phyloP scores from a whole-genome alignment of 1,284 basidiomycete species.

The Tilletia horrida region DNA sequence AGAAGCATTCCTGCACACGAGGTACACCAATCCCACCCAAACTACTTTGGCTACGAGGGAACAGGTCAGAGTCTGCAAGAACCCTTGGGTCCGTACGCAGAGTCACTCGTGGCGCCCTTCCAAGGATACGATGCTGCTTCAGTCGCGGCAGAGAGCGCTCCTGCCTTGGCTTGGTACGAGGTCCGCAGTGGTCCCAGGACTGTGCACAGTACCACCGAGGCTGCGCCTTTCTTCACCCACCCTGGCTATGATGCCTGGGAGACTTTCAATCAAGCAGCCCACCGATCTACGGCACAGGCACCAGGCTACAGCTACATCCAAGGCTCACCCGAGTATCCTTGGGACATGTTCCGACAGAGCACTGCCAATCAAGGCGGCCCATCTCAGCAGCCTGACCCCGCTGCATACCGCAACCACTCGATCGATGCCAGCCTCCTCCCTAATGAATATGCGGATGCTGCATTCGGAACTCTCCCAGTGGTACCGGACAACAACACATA shows the following conservation, averaged over 20 bases:
- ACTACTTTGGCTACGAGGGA: background rate
- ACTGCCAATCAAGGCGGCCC: too few relatives aligned
- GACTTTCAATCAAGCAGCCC: background rate
- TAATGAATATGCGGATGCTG: too few relatives aligned
- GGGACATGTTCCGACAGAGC: too few relatives aligned
- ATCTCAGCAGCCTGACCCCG: too few relatives aligned
- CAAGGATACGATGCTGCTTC: slow-evolving; percentile 1
- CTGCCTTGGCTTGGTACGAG: slow-evolving; percentile 9
- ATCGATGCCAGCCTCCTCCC: too few relatives aligned
- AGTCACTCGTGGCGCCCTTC: slow-evolving; percentile 8
- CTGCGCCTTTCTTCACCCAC: slow-evolving; percentile 12
- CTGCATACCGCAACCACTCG: too few relatives aligned
- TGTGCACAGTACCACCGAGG: background rate
- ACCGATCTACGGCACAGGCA: background rate
- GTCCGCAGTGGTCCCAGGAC: background rate
- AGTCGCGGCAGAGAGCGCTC: background rate
- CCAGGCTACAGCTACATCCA: too few relatives aligned
- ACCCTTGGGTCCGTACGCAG: background rate
- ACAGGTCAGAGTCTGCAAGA: background rate
- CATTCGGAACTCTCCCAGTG: too few relatives aligned
- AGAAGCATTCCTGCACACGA: slow-evolving; percentile 10
- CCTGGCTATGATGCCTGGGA: slow-evolving; percentile 6
- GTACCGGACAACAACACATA: too few relatives aligned
- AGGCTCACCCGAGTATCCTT: too few relatives aligned
- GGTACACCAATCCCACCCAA: background rate